Base-by-base conservation (phyloP, 129 eudicot species). In the Kitagawia praeruptora region DNA sequence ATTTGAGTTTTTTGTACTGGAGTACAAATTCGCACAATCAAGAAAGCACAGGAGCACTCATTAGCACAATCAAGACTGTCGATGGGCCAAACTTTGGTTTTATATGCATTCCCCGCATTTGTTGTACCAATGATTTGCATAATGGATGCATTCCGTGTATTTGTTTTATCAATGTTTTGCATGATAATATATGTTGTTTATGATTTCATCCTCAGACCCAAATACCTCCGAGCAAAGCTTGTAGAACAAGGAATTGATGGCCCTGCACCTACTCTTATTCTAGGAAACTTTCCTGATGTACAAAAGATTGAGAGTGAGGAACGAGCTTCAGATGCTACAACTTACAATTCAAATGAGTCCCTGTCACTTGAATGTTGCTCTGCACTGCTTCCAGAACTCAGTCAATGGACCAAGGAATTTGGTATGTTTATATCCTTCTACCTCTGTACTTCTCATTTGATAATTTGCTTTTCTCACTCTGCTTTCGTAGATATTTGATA, bases 321-420 rank as follows among this genome's bases (percentile, higher is more conserved):
- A 16, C 14, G 3, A 28, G 15, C 40, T 12, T 67, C 19, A 67
- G 40, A 34, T 28, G 19, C 75, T 39, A 23, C 2, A 39, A 34
- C n/a, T 18, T 38, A 6, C n/a, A 16, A 76, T 31, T 47, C 42
- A 8, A 76, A 19, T 4, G 79, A 76, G 46, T 15, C 79, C 49
- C 37, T 42, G 3, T 76, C 79, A 37, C 79, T 76, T 9, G 70
- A 76, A 5, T 76, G 79, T 54, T 37, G 47, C 15, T 51, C 79
- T 39, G 6, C 23, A 6, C 70, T 76, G 3, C 41, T 76, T 19
- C 70, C 79, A 76, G 9, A 76, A 7, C 6, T 76, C 34, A 5
- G 23, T 4, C 70, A 53, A 40, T 76, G 46, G 79, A 76, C 79
- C 79, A 53, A 76, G 48, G 6, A 53, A 48, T 76, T 27, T 51